These are phyloP conservation scores for Amaranthus cruentus DNA, from an alignment of 148 eudicot genomes.

Conservation along the genomic window DNA sequence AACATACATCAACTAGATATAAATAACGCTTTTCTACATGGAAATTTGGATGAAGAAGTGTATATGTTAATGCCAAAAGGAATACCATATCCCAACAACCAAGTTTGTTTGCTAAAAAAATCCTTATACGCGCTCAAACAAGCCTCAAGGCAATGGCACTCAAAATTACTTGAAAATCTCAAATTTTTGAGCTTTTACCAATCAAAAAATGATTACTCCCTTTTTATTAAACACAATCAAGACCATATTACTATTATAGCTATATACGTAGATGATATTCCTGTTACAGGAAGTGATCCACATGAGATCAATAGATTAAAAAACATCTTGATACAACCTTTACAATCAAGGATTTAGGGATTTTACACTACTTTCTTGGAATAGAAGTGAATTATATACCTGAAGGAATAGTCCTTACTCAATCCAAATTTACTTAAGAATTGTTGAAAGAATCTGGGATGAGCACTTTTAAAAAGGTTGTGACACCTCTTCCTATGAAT, in stretches of 20 bases:
- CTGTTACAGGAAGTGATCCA: neutral
- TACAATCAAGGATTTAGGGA: conserved; percentile 2
- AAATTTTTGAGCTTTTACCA: neutral
- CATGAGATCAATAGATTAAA: too few relatives aligned
- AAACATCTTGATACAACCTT: neutral
- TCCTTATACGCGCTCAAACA: neutral
- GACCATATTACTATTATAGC: neutral
- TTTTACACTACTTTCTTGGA: neutral
- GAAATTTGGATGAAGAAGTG: neutral
- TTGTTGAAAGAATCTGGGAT: neutral
- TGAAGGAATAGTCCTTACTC: neutral
- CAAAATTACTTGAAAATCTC: neutral
- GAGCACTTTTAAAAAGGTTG: neutral
- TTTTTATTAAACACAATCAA: neutral
- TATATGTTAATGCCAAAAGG: neutral
- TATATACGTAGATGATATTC: neutral
- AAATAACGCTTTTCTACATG: too few relatives aligned
- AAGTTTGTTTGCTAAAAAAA: neutral
- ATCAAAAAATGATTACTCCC: neutral
- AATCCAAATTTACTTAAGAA: neutral
- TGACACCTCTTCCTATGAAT: neutral
- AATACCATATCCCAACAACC: neutral
- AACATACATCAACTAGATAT: neutral
- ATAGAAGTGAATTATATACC: neutral
- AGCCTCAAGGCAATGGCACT: neutral